These are phyloP conservation scores for Phaseolus coccineus DNA, from an alignment of 331 rosid species.

Conservation along the genomic window DNA sequence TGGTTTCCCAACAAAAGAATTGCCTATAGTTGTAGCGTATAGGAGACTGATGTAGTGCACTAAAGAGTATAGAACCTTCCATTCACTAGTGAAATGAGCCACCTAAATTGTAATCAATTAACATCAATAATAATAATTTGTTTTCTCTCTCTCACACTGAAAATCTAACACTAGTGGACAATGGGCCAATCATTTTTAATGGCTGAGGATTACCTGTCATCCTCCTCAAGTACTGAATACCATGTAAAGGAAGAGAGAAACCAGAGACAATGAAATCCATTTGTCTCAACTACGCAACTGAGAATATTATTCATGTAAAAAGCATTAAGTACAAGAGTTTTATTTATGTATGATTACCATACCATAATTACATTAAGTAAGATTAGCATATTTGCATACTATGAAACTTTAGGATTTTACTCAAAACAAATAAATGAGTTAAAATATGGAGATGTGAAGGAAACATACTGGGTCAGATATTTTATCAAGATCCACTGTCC, in stretches of 20 bases:
- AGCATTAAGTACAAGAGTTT: not conserved
- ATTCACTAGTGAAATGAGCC: not conserved
- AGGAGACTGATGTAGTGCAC: no score
- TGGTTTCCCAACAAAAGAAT: no score
- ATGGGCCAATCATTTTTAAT: not conserved
- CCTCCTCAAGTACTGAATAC: not conserved
- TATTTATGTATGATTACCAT: no score
- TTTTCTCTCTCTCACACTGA: not conserved
- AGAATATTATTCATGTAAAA: not conserved
- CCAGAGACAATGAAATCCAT: not conserved
- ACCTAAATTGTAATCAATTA: not conserved
- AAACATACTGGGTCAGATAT: conserved; percentile 84
- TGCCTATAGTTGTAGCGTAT: no score
- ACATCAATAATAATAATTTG: no score
- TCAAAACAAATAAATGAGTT: conserved; percentile 14
- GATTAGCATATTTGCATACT: not conserved
- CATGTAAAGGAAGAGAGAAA: not conserved
- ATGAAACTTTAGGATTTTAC: conserved; percentile 12
- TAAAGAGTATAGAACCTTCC: not conserved
- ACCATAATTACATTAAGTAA: not conserved
- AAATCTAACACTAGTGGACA: not conserved
- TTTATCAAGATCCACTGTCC: conserved; percentile 95
- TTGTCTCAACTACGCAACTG: not conserved
- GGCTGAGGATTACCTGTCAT: not conserved
- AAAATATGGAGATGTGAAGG: conserved; percentile 38